Percentiles rank a stretch among this genome's conserved stretches.
Evolutionary conservation across 768 basidiomycete species (phyloP).

Genomic region (Lyophyllum semitale): DNA sequence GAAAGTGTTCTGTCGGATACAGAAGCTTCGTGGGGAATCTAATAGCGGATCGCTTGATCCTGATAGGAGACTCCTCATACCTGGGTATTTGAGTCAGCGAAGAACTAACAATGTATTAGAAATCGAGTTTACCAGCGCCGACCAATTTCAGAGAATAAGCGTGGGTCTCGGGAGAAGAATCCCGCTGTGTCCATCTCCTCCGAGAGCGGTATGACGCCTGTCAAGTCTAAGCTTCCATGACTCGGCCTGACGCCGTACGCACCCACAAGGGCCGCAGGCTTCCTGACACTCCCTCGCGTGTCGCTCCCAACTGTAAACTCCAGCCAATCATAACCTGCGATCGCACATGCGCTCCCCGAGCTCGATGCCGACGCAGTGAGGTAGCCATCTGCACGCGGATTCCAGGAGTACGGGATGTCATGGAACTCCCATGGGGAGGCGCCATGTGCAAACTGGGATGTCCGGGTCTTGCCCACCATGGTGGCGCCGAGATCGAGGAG

Average conservation of each 20-base stretch:
- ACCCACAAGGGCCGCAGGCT: conserved; percentile 39
- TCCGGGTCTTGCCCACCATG: conserved; percentile 56
- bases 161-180: conserved; percentile 35
- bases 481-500: conserved; percentile 50
- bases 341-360: conserved; percentile 40
- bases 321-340: conserved; percentile 39
- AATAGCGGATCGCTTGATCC: conserved; percentile 20
- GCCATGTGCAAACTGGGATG: conserved; percentile 54
- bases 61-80: conserved; percentile 32
- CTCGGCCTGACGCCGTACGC: conserved; percentile 38
- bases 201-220: conserved; percentile 34
- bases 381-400: conserved; percentile 38
- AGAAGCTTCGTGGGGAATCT: conserved; percentile 32
- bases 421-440: conserved; percentile 40
- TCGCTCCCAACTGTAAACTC: conserved; percentile 41
- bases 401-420: conserved; percentile 37
- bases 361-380: conserved; percentile 39
- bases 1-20: conserved; percentile 38
- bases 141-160: conserved; percentile 28
- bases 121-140: conserved; percentile 27
- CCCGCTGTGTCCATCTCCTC: conserved; percentile 43
- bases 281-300: conserved; percentile 40
- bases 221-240: conserved; percentile 32
- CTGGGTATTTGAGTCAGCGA: conserved; percentile 14
- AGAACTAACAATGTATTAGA: neutral